phyloP scores from a whole-genome alignment of 2,329 filamentous ascomycete genomes.

The Dothideomycetes sp. region DNA sequence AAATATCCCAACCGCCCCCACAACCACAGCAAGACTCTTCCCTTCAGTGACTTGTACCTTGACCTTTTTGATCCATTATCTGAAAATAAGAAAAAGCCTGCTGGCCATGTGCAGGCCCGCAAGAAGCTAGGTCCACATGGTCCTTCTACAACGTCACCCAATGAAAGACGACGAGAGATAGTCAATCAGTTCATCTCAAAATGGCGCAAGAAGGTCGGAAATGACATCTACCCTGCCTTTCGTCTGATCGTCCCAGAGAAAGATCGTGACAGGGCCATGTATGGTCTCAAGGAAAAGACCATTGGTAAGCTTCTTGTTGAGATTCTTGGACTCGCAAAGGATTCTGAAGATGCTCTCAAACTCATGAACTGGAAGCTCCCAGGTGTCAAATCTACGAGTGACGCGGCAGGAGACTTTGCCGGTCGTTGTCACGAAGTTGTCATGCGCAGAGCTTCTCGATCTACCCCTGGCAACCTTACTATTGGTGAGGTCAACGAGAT shows the following conservation, averaged over 20 bases:
- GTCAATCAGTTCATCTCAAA: conserved; percentile 75
- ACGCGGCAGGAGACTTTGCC: conserved; percentile 81
- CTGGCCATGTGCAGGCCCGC: conserved; percentile 42
- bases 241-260: conserved; percentile 87
- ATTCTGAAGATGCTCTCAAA: conserved; percentile 78
- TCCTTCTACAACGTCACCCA: conserved; percentile 49
- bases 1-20: conserved; percentile 70
- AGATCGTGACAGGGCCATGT: conserved; percentile 84
- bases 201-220: conserved; percentile 80
- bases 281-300: conserved; percentile 84
- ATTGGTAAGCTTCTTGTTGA: conserved; percentile 88
- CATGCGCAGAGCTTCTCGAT: conserved; percentile 69
- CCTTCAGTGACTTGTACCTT: conserved; percentile 69
- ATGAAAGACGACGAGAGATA: conserved; percentile 69
- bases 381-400: conserved; percentile 50
- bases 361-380: conserved; percentile 89
- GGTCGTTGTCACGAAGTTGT: conserved; percentile 80
- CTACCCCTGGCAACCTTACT: conserved; percentile 63
- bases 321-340: conserved; percentile 80
- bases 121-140: conserved; percentile 51
- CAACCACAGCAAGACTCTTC: conserved; percentile 68
- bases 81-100: conserved; percentile 64
- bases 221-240: conserved; percentile 88
- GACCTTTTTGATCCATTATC: conserved; percentile 71
- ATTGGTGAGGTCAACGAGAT: conserved; percentile 83